phyloP scores from a whole-genome alignment of 2,329 filamentous ascomycete species.

The Monosporascus sp. region DNA sequence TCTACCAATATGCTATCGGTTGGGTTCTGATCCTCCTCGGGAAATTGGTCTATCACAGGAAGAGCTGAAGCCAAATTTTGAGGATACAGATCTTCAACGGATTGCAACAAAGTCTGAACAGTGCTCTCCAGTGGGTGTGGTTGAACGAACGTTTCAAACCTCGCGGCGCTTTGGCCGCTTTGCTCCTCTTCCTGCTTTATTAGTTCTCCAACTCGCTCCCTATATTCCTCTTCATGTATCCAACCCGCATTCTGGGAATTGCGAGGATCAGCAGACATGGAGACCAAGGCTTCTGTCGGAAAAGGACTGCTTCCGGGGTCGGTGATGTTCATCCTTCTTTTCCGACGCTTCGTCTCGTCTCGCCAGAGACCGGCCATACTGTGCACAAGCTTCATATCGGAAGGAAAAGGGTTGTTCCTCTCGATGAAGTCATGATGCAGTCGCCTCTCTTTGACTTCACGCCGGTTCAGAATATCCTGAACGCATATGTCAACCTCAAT shows the following conservation, averaged over 20 bases:
- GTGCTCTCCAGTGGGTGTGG: conserved; percentile 46
- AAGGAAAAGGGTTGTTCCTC: conserved; percentile 54
- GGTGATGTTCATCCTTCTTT: conserved; percentile 61
- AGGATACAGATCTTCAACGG: conserved; percentile 82
- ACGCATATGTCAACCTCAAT: conserved; percentile 88
- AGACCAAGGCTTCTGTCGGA: conserved; percentile 72
- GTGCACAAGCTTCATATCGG: conserved; percentile 76
- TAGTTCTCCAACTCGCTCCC: conserved; percentile 58
- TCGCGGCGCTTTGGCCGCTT: conserved; percentile 36
- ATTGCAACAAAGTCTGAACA: conserved; percentile 75
- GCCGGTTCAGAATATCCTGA: conserved; percentile 80
- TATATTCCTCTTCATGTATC: conserved; percentile 88
- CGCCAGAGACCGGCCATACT: conserved; percentile 94
- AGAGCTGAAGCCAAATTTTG: conserved; percentile 52
- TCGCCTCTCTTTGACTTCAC: conserved; percentile 66
- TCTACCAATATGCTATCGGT: conserved; percentile 57
- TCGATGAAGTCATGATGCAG: conserved; percentile 89
- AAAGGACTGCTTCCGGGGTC: conserved; percentile 71
- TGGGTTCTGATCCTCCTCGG: conserved; percentile 26
- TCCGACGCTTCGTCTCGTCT: conserved; percentile 78
- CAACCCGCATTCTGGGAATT: conserved; percentile 71
- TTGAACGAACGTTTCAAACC: conserved; percentile 64
- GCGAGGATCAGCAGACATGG: conserved; percentile 81
- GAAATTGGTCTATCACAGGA: conserved; percentile 30
- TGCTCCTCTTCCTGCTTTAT: conserved; percentile 58